Conservation (phyloP, 495 filamentous ascomycete species). For the Oidiodendron maius region DNA sequence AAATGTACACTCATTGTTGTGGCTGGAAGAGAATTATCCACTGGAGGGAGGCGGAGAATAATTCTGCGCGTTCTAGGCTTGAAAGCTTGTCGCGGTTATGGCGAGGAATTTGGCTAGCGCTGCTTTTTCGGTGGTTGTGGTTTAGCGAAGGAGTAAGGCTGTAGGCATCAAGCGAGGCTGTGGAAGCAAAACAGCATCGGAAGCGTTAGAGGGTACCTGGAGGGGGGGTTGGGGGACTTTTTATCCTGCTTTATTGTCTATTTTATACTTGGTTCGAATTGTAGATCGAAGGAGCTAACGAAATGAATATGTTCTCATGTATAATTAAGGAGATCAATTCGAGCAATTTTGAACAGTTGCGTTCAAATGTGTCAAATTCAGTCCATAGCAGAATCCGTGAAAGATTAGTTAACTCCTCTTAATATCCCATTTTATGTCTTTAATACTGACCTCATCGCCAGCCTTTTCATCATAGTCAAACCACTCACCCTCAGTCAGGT, state of each 20-base stretch:
- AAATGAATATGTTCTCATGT: too few species aligned
- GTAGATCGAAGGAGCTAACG: too few species aligned
- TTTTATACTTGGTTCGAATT: neutral
- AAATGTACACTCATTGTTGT: constrained; percentile 22
- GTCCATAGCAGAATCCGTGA: neutral
- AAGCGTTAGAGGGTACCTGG: too few species aligned
- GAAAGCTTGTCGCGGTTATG: constrained; percentile 17
- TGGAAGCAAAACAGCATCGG: neutral
- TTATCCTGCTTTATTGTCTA: neutral
- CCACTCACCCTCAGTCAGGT: constrained; percentile 84
- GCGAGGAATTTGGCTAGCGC: constrained; percentile 2
- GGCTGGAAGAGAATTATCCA: neutral
- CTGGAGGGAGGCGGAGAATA: constrained; percentile 7
- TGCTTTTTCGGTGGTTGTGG: constrained; percentile 1
- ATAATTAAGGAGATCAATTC: too few species aligned
- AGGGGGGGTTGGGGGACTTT: too few species aligned
- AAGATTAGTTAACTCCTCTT: constrained; percentile 34
- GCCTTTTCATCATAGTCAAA: constrained; percentile 79
- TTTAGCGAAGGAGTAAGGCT: constrained; percentile 14
- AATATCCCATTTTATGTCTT: constrained; percentile 86
- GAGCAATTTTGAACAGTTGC: too few species aligned
- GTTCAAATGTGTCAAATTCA: too few species aligned
- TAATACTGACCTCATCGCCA: constrained; percentile 79
- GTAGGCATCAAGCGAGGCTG: neutral
- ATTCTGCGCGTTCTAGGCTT: constrained; percentile 8